Percentiles rank a stretch among this genome's conserved stretches.
These are phyloP conservation scores for Trypanosomatidae sp. DNA, from an alignment of 208 protist species.

Conservation along the genomic window DNA sequence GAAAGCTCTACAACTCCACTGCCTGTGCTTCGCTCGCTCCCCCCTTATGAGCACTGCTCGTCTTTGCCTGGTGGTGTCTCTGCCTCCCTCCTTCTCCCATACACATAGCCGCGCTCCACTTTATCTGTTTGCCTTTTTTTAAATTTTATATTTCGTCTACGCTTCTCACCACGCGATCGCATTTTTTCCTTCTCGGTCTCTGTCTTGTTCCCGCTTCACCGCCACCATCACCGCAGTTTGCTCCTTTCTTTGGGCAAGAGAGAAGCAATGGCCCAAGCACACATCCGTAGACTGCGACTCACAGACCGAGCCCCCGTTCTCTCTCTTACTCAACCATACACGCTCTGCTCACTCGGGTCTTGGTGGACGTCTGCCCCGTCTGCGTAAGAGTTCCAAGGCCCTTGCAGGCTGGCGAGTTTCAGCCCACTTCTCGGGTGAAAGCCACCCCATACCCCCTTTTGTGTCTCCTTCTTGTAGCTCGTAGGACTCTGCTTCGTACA, in stretches of 20 bases:
- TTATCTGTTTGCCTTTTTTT: background rate
- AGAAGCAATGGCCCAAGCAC: too few relatives aligned
- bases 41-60: background rate
- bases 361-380: background rate
- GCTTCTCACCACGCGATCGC: background rate
- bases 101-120: background rate
- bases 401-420: background rate
- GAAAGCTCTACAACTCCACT: background rate
- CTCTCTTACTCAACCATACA: background rate
- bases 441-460: too few relatives aligned
- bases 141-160: background rate
- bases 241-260: too few relatives aligned
- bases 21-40: background rate
- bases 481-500: background rate
- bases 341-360: background rate
- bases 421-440: background rate
- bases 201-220: background rate
- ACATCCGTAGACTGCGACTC: background rate
- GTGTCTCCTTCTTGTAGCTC: background rate
- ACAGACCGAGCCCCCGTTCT: background rate
- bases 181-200: background rate
- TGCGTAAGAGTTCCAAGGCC: background rate
- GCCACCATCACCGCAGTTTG: background rate
- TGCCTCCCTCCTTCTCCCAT: background rate
- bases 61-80: background rate